Evolutionary conservation across 352 stramenopile genomes (phyloP).

Genomic region (Phytophthora palmivora): DNA sequence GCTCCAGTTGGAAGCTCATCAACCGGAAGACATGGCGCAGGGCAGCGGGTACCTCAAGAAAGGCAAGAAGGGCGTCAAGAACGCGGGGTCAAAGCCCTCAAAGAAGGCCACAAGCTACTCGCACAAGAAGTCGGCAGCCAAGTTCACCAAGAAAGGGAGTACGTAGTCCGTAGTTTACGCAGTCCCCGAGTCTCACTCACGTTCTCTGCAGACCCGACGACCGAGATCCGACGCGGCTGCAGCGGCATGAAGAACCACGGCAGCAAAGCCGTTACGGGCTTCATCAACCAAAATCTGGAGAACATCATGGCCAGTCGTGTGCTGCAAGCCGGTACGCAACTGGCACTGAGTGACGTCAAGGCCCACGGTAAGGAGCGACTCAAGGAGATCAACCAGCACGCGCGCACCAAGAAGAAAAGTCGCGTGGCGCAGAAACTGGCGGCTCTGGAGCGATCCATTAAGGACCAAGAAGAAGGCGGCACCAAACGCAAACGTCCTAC

Average conservation of each 20-base stretch:
- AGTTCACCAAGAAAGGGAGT: constrained; percentile 91
- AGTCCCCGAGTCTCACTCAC: not conserved
- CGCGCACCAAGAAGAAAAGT: constrained; percentile 87
- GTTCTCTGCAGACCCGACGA: constrained; percentile 67
- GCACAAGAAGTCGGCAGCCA: constrained; percentile 83
- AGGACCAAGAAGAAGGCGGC: constrained; percentile 76
- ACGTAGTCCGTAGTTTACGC: constrained; percentile 32
- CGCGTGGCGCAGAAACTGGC: constrained; percentile 85
- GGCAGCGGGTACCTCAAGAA: constrained; percentile 86
- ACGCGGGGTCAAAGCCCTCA: constrained; percentile 63
- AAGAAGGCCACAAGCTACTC: constrained; percentile 80
- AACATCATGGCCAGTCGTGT: constrained; percentile 89
- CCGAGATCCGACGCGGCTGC: constrained; percentile 77
- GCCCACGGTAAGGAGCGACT: constrained; percentile 79
- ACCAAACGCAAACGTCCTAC: constrained; percentile 54
- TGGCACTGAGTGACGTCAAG: constrained; percentile 74
- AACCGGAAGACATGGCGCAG: constrained; percentile 85
- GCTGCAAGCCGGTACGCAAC: constrained; percentile 67
- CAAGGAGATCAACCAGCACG: constrained; percentile 86
- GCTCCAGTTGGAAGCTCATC: constrained; percentile 5
- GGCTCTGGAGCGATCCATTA: constrained; percentile 79
- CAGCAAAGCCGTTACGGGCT: constrained; percentile 75
- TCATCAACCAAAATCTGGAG: constrained; percentile 91
- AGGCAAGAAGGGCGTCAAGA: constrained; percentile 78
- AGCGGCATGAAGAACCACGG: constrained; percentile 81